phyloP scores from a whole-genome alignment of 2,329 filamentous ascomycete genomes.

The Gnomoniopsis sp. region DNA sequence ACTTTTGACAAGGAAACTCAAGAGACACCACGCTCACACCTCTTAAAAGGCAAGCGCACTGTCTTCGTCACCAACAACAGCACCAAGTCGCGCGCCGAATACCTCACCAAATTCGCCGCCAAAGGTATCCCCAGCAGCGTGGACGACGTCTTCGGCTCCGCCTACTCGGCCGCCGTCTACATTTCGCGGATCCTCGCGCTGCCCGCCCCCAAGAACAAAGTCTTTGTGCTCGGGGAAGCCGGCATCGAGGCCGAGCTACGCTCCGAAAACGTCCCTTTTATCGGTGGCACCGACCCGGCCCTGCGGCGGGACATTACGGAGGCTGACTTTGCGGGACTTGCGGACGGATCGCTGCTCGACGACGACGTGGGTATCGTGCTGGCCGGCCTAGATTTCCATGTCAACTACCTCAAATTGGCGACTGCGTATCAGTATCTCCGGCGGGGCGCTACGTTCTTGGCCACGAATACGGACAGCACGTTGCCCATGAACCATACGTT shows the following conservation, averaged over 20 bases:
- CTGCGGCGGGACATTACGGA: slow-evolving; percentile 75
- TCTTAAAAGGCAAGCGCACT: slow-evolving; percentile 72
- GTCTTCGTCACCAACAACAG: slow-evolving; percentile 99
- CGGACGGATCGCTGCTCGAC: slow-evolving; percentile 73
- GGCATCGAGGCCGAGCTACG: slow-evolving; percentile 88
- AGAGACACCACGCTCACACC: not conserved
- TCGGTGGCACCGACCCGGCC: slow-evolving; percentile 81
- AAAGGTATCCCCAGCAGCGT: slow-evolving; percentile 76
- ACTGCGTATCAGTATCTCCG: slow-evolving; percentile 83
- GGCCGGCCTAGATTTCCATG: slow-evolving; percentile 86
- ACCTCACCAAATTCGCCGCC: slow-evolving; percentile 82
- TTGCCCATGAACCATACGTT: slow-evolving; percentile 77
- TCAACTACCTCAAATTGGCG: slow-evolving; percentile 91
- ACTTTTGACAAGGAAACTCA: slow-evolving; percentile 1
- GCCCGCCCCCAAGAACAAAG: slow-evolving; percentile 77
- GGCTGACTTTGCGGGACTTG: slow-evolving; percentile 76
- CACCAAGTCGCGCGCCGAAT: slow-evolving; percentile 90
- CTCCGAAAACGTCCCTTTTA: slow-evolving; percentile 72
- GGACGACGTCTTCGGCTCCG: slow-evolving; percentile 93
- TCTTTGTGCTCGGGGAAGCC: slow-evolving; percentile 87
- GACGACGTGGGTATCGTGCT: slow-evolving; percentile 87
- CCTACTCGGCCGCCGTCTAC: slow-evolving; percentile 94
- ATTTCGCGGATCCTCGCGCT: slow-evolving; percentile 88
- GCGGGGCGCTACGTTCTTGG: slow-evolving; percentile 79
- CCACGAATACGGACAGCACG: slow-evolving; percentile 90